Evolutionary conservation across 345 rosid species (phyloP), one percentile per base, ranked within the genome.

Genomic region (Hibiscus trionum): DNA sequence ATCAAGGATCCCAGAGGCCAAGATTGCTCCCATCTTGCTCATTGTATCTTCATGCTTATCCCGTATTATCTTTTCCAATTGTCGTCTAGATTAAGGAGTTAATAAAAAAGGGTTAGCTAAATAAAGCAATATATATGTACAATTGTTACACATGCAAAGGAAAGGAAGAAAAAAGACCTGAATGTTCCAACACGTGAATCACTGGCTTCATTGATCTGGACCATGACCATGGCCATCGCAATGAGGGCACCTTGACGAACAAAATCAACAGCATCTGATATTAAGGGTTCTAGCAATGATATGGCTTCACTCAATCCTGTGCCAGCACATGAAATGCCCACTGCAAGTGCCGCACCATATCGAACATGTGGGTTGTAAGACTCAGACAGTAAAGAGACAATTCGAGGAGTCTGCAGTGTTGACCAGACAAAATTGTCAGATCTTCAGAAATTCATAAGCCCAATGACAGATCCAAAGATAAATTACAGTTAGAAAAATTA

Each of bases 1-100:
- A 83, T 93, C 98, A 65, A 96, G 95, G 73, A 96, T 93, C 67
- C 99, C 99, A 64, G 95, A 89, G 44, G 99, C 98, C 81, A 96
- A 78, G 76, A 96, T 93, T 7, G 99, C 99, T 63, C 99, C 99
- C 99, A 96, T 96, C 86, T 96, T 96, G 88, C 99, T 96, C 98
- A 93, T 96, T 64, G 99, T 93, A 60, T 96, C 99, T 81, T 96
- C 97, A 61, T 91, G 98, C 78, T 93, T 96, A 79, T 96, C 98
- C 46, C 89, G 91, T 75, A 96, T 91, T 69, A 93, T 96, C 80
- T 96, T 96, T 73, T 93, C 98, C 72, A 96, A 76, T 66, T 93
- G 98, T 46, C 97, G 94, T 82, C 99, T 96, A 72, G 26, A 71
- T 56, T 7, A 75, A 57, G 44, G 7, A 37, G 11, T 47, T 47